Evolutionary conservation across 108 stramenopile genomes (phyloP).

Genomic region (Nitzschia putrida): DNA sequence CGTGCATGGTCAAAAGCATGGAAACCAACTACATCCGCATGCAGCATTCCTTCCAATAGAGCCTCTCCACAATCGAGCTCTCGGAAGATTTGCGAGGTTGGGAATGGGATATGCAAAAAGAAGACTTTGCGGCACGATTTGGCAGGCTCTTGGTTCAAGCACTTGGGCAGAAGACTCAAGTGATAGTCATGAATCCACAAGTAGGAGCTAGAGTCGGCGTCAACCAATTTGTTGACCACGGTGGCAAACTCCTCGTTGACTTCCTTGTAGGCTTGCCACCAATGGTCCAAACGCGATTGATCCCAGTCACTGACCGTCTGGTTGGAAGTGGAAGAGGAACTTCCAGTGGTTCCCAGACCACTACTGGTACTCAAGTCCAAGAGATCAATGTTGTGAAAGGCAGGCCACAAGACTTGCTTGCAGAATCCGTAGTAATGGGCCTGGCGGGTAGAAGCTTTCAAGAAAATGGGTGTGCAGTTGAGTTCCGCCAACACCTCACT

Average conservation of each 20-base stretch:
- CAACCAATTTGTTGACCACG: conserved; percentile 59
- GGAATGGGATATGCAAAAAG: conserved; percentile 99
- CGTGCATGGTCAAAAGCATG: conserved; percentile 99
- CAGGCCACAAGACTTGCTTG: conserved; percentile 96
- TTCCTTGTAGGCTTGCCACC: conserved; percentile 86
- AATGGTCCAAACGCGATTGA: conserved; percentile 78
- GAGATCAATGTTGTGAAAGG: conserved; percentile 96
- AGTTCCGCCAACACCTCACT: conserved; percentile 68
- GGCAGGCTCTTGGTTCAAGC: conserved; percentile 53
- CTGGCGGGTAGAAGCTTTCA: conserved; percentile 58
- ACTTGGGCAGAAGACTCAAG: conserved; percentile 89
- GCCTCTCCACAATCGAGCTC: conserved; percentile 92
- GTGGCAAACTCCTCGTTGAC: conserved; percentile 87
- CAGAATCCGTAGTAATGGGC: conserved; percentile 94
- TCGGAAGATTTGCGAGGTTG: conserved; percentile 97
- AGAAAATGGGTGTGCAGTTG: conserved; percentile 95
- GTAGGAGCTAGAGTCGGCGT: conserved; percentile 30
- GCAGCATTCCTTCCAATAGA: conserved; percentile 94
- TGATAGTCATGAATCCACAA: conserved; percentile 99
- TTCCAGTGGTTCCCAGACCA: conserved; percentile 24
- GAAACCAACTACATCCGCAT: conserved; percentile 98
- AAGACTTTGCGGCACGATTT: conserved; percentile 83
- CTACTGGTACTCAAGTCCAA: conserved; percentile 77
- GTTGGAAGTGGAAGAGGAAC: conserved; percentile 13
- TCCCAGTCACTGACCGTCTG: conserved; percentile 73